Conservation (phyloP, 345 rosid species). For the Syzygium grande region DNA sequence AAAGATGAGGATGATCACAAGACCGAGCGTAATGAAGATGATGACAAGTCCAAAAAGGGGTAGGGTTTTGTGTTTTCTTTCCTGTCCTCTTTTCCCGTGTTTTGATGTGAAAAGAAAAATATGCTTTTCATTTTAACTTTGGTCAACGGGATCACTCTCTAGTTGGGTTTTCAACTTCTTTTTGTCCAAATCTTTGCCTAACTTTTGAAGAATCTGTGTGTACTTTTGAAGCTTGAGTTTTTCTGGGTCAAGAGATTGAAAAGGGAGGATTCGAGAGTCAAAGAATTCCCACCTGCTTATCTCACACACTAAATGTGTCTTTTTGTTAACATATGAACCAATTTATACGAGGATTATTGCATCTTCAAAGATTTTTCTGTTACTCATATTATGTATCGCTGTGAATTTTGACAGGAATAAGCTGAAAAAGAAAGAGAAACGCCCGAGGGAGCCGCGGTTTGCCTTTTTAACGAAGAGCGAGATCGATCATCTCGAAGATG, state of each 20-base stretch:
- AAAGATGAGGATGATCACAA: neutral
- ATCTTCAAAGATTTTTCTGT: neutral
- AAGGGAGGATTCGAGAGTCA: neutral
- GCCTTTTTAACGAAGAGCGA: conserved; percentile 10
- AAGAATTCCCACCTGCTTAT: neutral
- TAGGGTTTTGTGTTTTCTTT: neutral
- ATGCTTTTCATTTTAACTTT: neutral
- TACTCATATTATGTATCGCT: neutral
- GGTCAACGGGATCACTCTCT: neutral
- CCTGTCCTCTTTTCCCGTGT: neutral
- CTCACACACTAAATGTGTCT: neutral
- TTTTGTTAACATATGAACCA: neutral
- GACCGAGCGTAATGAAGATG: neutral
- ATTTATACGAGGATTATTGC: neutral
- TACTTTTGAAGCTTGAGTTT: neutral
- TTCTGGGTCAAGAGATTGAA: neutral
- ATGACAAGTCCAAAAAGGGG: neutral
- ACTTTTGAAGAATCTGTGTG: neutral
- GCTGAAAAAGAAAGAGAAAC: conserved; percentile 6
- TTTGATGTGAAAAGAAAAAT: neutral
- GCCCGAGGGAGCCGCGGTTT: conserved; percentile 2
- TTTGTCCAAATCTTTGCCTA: neutral
- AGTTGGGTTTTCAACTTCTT: neutral
- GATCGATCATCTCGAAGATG: conserved; percentile 10
- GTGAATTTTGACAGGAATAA: neutral